Percentiles rank a stretch among this genome's conserved stretches.
phyloP scores from a whole-genome alignment of 2,329 filamentous ascomycete species.

The Alternaria triticina region DNA sequence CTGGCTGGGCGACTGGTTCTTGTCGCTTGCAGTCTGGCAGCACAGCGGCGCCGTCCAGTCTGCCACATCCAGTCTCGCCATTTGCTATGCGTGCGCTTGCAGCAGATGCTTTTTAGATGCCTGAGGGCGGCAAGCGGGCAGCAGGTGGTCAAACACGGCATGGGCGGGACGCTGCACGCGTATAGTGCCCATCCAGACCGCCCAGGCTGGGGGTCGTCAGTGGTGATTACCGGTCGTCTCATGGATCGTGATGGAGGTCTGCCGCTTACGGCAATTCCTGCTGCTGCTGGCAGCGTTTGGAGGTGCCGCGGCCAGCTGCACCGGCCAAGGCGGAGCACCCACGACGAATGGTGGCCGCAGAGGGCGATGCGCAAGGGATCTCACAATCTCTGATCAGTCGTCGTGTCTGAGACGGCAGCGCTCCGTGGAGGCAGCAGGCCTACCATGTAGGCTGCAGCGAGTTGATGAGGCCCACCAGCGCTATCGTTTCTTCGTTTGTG shows the following conservation, averaged over 20 bases:
- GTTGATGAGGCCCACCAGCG: slow-evolving; percentile 29
- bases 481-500: slow-evolving; percentile 31
- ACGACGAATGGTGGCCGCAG: slow-evolving; percentile 22
- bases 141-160: slow-evolving; percentile 37
- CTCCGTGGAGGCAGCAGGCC: slow-evolving; percentile 6
- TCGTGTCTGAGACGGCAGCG: slow-evolving; percentile 11
- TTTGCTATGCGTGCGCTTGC: slow-evolving; percentile 20
- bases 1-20: slow-evolving; percentile 31
- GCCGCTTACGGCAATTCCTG: slow-evolving; percentile 32
- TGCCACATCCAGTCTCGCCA: slow-evolving; percentile 12
- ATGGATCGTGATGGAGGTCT: slow-evolving; percentile 1
- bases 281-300: slow-evolving; percentile 20
- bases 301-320: slow-evolving; percentile 27
- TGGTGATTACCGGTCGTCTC: slow-evolving; percentile 13
- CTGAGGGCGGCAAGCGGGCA: slow-evolving; percentile 10
- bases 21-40: slow-evolving; percentile 39
- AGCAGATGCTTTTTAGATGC: slow-evolving; percentile 23
- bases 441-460: slow-evolving; percentile 21
- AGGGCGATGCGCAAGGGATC: slow-evolving; percentile 25
- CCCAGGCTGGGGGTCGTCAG: slow-evolving; percentile 22
- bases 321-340: slow-evolving; percentile 32
- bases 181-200: slow-evolving; percentile 37
- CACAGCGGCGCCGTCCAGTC: slow-evolving; percentile 19
- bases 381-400: slow-evolving; percentile 8
- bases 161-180: slow-evolving; percentile 33